These are phyloP conservation scores for Clonostachys chloroleuca DNA, from an alignment of 2,329 filamentous ascomycete genomes.

Conservation along the genomic window DNA sequence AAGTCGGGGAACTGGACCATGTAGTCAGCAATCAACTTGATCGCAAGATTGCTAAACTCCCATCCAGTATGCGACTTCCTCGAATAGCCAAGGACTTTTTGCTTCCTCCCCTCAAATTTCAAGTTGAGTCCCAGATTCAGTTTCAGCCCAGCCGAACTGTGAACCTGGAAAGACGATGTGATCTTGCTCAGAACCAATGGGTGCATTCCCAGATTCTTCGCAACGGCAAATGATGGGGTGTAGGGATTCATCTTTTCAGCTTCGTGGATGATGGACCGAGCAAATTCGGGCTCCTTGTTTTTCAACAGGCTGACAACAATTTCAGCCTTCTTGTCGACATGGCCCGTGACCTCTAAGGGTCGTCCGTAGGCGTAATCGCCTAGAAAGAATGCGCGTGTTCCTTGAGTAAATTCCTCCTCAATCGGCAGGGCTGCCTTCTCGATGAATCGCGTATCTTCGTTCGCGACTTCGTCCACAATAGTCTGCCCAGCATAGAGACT, in stretches of 20 bases:
- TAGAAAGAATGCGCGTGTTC: slow-evolving; percentile 84
- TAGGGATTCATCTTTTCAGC: slow-evolving; percentile 73
- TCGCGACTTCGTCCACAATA: slow-evolving; percentile 84
- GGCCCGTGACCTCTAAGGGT: slow-evolving; percentile 76
- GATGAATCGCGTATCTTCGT: slow-evolving; percentile 88
- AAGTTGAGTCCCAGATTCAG: slow-evolving; percentile 92
- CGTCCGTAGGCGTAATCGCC: slow-evolving; percentile 91
- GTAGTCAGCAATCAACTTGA: slow-evolving; percentile 78
- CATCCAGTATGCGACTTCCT: slow-evolving; percentile 82
- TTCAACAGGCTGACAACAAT: slow-evolving; percentile 72
- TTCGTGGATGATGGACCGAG: slow-evolving; percentile 64
- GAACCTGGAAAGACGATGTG: slow-evolving; percentile 87
- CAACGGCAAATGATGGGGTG: slow-evolving; percentile 83
- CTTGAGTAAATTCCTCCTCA: slow-evolving; percentile 84
- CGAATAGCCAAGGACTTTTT: slow-evolving; percentile 94
- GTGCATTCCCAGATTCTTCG: slow-evolving; percentile 75
- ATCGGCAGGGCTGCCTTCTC: slow-evolving; percentile 85
- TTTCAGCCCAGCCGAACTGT: slow-evolving; percentile 70
- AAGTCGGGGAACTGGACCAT: slow-evolving; percentile 96
- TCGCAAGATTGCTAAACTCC: slow-evolving; percentile 88
- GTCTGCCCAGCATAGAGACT: slow-evolving; percentile 88
- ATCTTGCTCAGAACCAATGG: slow-evolving; percentile 91
- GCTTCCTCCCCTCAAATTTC: slow-evolving; percentile 93
- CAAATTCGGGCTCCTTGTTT: slow-evolving; percentile 76
- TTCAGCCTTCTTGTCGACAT: slow-evolving; percentile 70